Evolutionary conservation across 2,329 filamentous ascomycete species (phyloP), one percentile per base, ranked within the genome.

Genomic region (Amauroascus verrucosus): DNA sequence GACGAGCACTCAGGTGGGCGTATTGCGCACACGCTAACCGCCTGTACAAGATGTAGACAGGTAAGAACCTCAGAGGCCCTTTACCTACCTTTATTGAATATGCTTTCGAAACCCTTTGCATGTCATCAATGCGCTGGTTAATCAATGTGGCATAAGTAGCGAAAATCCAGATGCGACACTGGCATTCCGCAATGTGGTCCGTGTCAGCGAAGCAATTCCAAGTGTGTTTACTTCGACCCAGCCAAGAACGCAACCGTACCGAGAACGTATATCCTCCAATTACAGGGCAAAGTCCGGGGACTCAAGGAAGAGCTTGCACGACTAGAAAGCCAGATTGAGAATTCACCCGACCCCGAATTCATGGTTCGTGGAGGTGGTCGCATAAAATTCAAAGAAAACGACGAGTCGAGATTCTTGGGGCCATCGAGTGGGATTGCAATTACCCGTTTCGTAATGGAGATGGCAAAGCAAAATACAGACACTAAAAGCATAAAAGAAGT

Each of bases 381-480:
- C 60, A 88, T 97, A 61, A 85, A 84, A 41, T 81, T 97, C 50
- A 83, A 85, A 63, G 87, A 91, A 62, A 83, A 84, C 53, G 88
- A 95, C 66, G 91, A 96, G 70, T 83, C 87, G 14, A 86, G 91
- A 58, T 97, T 93, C 66, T 75, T 98, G 2, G 93, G 93, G 0
- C 87, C 93, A 2, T 95, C 90, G 47, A 97, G 91, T 67, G 93
- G 91, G 56, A 95, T 96, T 63, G 88, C 89, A 64, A 95, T 97
- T 75, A 95, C 90, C 11, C 83, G 91, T 28, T 77, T 97, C 60
- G 84, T 98, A 9, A 96, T 98, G 86, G 90, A 96, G 67, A 83
- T 95, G 69, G 91, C 91, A 51, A 97, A 95, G 72, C 85, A 89
- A 58, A 95, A 91, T 64, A 94, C 89, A 24, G 86, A 93, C 63